These are phyloP conservation scores for Galerina marginata DNA, from an alignment of 768 basidiomycete genomes.

Conservation along the genomic window DNA sequence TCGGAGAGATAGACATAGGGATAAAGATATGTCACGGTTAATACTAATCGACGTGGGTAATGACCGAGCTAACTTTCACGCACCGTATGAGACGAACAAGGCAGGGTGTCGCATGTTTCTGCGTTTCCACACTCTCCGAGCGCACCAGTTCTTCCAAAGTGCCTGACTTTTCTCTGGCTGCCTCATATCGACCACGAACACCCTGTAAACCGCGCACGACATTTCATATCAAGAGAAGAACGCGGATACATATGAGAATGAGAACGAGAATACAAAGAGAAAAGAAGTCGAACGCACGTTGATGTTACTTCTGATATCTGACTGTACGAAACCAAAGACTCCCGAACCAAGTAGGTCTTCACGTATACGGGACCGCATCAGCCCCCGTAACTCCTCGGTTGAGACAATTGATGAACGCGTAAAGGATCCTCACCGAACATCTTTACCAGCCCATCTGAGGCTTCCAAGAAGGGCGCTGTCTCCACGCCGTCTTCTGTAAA, in stretches of 20 bases:
- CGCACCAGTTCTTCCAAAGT: slow-evolving; percentile 68
- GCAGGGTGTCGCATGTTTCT: slow-evolving; percentile 61
- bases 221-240: not conserved
- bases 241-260: slow-evolving; percentile 4
- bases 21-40: slow-evolving; percentile 9
- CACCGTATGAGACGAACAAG: slow-evolving; percentile 72
- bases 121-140: slow-evolving; percentile 43
- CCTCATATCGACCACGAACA: slow-evolving; percentile 61
- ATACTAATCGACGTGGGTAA: slow-evolving; percentile 4
- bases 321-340: slow-evolving; percentile 76
- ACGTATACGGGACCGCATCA: not conserved
- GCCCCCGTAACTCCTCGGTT: slow-evolving; percentile 20
- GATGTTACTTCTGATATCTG: slow-evolving; percentile 72
- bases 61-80: not conserved
- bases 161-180: slow-evolving; percentile 44
- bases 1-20: not conserved
- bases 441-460: slow-evolving; percentile 82
- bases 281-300: slow-evolving; percentile 43
- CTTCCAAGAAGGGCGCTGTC: slow-evolving; percentile 81
- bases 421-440: slow-evolving; percentile 62
- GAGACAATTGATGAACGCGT: slow-evolving; percentile 3
- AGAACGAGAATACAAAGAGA: slow-evolving; percentile 1
- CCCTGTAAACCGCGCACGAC: slow-evolving; percentile 47
- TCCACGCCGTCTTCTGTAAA: slow-evolving; percentile 80
- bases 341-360: slow-evolving; percentile 67